phyloP scores from a whole-genome alignment of 768 basidiomycete genomes.

The Termitomyces sp. region DNA sequence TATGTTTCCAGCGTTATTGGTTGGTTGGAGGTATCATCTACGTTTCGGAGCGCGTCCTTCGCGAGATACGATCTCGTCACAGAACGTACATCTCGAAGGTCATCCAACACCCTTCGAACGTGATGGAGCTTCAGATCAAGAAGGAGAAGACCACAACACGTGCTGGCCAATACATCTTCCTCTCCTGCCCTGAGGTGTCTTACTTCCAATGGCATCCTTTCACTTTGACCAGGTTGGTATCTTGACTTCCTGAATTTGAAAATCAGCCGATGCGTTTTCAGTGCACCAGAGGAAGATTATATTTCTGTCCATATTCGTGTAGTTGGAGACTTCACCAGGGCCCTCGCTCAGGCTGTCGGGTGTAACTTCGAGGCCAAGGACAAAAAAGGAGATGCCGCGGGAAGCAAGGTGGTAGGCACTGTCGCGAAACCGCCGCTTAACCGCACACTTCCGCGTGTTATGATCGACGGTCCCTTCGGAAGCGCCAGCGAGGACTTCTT shows the following conservation, averaged over 20 bases:
- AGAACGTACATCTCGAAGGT: constrained; percentile 91
- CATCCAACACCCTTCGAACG: constrained; percentile 91
- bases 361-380: constrained; percentile 72
- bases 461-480: constrained; percentile 97
- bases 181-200: constrained; percentile 85
- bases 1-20: constrained; percentile 75
- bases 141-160: constrained; percentile 83
- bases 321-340: constrained; percentile 87
- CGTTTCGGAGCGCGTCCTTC: constrained; percentile 83
- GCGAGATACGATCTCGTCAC: constrained; percentile 89
- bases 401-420: constrained; percentile 59
- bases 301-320: constrained; percentile 91
- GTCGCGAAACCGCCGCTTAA: constrained; percentile 55
- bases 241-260: not conserved
- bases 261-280: constrained; percentile 19
- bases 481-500: constrained; percentile 88
- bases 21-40: constrained; percentile 81
- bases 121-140: constrained; percentile 95
- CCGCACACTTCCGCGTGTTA: constrained; percentile 79
- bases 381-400: constrained; percentile 43
- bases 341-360: constrained; percentile 75
- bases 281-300: constrained; percentile 93
- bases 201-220: constrained; percentile 99
- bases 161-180: constrained; percentile 92
- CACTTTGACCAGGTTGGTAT: constrained; percentile 73